Evolutionary conservation across 2,329 filamentous ascomycete genomes (phyloP), one percentile per base, ranked within the genome.

Genomic region (Penicillium sp.): DNA sequence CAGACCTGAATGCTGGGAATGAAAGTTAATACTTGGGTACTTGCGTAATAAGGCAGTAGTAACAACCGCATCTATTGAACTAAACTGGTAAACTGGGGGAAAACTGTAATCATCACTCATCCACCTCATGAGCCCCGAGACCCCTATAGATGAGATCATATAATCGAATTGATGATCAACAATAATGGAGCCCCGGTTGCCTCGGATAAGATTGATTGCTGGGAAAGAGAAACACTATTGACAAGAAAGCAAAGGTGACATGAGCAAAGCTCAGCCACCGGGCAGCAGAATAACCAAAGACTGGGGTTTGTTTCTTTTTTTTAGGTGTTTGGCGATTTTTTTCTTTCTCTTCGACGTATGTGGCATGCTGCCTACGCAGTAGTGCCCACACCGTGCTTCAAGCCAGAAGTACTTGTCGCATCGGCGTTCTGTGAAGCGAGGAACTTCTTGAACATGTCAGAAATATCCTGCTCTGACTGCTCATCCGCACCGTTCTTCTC

Each of bases 401-500:
- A 68, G 40, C 63, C 65, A 47, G 64, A 63, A 47, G 52, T 63
- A 69, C 64, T 68, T 61, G 59, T 66, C 56, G 36, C 49, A 49
- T 67, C 66, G 39, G 64, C 39, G 55, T 71, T 69, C 52, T 71
- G 71, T 24, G 70, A 68, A 32, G 71, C 71, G 27, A 75, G 56
- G 61, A 73, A 75, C 54, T 66, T 71, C 64, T 75, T 71, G 64
- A 75, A 75, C 72, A 75, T 75, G 43, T 71, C 63, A 4, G 71
- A 71, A 55, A 75, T 74, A 47, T 73, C 69, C 55, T 63, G 67
- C 53, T 87, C 88, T 5, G 71, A 70, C 42, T 67, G 64, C 52
- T 74, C 69, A 22, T 69, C 65, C 2, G 62, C 64, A 45, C 68
- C 72, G 65, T 91, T 91, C 83, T 92, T 93, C 74, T 92, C 90